phyloP scores from a whole-genome alignment of 2,329 filamentous ascomycete species.

The Thielaviopsis populi region DNA sequence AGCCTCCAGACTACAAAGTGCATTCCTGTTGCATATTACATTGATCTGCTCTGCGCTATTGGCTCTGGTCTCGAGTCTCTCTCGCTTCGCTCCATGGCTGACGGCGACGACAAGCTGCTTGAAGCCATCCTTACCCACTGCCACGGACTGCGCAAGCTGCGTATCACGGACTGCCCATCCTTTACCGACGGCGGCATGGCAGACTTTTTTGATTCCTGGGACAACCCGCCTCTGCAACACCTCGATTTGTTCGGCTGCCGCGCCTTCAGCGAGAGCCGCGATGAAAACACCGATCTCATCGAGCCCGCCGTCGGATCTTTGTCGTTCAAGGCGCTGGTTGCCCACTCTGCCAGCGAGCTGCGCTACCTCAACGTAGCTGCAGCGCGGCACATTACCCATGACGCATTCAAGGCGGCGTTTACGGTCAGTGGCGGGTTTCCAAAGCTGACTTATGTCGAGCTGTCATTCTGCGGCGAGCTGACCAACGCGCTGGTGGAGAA shows the following conservation, averaged over 20 bases:
- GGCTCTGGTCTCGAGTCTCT: constrained; percentile 59
- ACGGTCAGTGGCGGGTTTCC: constrained; percentile 45
- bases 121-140: constrained; percentile 57
- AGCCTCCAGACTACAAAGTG: constrained; percentile 51
- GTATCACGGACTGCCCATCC: constrained; percentile 60
- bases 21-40: constrained; percentile 42
- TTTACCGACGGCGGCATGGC: constrained; percentile 64
- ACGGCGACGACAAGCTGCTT: constrained; percentile 55
- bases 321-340: constrained; percentile 70
- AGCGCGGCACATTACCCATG: constrained; percentile 63
- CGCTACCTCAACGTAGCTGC: constrained; percentile 61
- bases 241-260: constrained; percentile 67
- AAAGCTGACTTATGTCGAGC: constrained; percentile 53
- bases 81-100: constrained; percentile 54
- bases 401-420: constrained; percentile 64
- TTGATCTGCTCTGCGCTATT: constrained; percentile 44
- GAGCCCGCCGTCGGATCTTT: constrained; percentile 58
- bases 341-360: constrained; percentile 57
- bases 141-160: constrained; percentile 54
- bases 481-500: constrained; percentile 48
- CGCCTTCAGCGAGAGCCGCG: constrained; percentile 47
- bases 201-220: constrained; percentile 60
- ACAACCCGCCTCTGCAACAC: constrained; percentile 53
- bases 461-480: constrained; percentile 59
- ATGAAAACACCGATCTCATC: constrained; percentile 21